Percentiles rank a stretch among this genome's conserved stretches.
Conservation (phyloP, 805 yeast genomes). For the Candida nitratophila region DNA sequence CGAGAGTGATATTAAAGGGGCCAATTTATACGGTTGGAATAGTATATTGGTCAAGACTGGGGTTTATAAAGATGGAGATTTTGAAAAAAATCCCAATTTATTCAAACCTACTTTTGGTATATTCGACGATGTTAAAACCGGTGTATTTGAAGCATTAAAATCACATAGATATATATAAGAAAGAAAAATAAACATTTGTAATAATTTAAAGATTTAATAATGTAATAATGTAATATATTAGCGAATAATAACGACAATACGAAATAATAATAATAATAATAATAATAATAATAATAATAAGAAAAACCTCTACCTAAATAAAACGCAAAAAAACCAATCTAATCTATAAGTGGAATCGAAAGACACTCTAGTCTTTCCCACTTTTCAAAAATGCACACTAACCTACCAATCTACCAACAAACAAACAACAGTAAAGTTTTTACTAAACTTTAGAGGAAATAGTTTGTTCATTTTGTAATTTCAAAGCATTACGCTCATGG, state of each 20-base stretch:
- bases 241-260: too few relatives aligned
- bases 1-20: slow-evolving; percentile 86
- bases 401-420: too few relatives aligned
- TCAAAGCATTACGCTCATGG: slow-evolving; percentile 78
- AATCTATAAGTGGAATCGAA: not conserved
- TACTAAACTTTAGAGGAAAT: slow-evolving; percentile 58
- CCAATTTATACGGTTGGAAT: slow-evolving; percentile 82
- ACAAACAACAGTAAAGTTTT: too few relatives aligned
- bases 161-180: slow-evolving; percentile 2
- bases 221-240: too few relatives aligned
- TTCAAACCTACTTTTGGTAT: slow-evolving; percentile 45
- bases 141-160: slow-evolving; percentile 27
- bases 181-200: not conserved
- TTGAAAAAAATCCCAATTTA: slow-evolving; percentile 12
- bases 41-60: slow-evolving; percentile 83
- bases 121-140: slow-evolving; percentile 39
- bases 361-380: too few relatives aligned
- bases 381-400: too few relatives aligned
- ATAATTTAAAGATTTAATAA: not conserved
- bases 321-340: not conserved
- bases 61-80: slow-evolving; percentile 61
- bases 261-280: too few relatives aligned
- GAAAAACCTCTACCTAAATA: not conserved
- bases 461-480: slow-evolving; percentile 81
- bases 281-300: too few relatives aligned